A percentile compares a stretch with the other conserved stretches of the same genome.
Conservation (phyloP, 1,139 yeast genomes). For the Yamadazyma sp. region DNA sequence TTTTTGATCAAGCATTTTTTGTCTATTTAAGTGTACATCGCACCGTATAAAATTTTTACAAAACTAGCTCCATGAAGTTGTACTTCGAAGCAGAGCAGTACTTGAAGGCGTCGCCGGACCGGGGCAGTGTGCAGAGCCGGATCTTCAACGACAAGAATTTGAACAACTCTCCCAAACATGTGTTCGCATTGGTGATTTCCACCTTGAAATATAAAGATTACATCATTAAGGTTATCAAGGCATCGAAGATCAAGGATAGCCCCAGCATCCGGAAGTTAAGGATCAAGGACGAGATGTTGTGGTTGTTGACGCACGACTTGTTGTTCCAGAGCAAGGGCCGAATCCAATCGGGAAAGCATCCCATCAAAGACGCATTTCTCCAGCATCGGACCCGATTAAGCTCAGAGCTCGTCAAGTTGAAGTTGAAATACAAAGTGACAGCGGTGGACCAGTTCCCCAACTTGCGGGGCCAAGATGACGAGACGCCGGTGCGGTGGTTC, state of each 20-base stretch:
- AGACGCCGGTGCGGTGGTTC: constrained; percentile 88
- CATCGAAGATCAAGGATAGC: constrained; percentile 58
- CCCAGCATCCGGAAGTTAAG: constrained; percentile 34
- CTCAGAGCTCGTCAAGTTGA: constrained; percentile 79
- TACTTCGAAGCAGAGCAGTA: constrained; percentile 63
- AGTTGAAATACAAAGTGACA: constrained; percentile 62
- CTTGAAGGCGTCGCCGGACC: constrained; percentile 17
- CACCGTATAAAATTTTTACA: too few species aligned
- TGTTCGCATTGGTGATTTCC: constrained; percentile 79
- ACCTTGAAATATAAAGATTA: constrained; percentile 69
- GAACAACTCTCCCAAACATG: constrained; percentile 63
- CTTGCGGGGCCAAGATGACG: constrained; percentile 40
- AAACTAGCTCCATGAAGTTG: constrained; percentile 49
- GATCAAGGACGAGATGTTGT: constrained; percentile 48
- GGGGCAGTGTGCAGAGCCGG: constrained; percentile 58
- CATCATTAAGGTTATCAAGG: constrained; percentile 59
- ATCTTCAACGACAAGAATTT: constrained; percentile 52
- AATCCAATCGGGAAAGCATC: constrained; percentile 86
- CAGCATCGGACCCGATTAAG: constrained; percentile 75
- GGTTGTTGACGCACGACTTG: constrained; percentile 77
- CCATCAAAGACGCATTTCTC: constrained; percentile 78
- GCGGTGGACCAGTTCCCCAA: constrained; percentile 35
- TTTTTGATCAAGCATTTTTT: too few species aligned
- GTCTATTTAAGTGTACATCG: too few species aligned
- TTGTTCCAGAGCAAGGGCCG: constrained; percentile 74